Base-by-base conservation (phyloP, 192 early-diverging fungal species). In the Backusella luteola region DNA sequence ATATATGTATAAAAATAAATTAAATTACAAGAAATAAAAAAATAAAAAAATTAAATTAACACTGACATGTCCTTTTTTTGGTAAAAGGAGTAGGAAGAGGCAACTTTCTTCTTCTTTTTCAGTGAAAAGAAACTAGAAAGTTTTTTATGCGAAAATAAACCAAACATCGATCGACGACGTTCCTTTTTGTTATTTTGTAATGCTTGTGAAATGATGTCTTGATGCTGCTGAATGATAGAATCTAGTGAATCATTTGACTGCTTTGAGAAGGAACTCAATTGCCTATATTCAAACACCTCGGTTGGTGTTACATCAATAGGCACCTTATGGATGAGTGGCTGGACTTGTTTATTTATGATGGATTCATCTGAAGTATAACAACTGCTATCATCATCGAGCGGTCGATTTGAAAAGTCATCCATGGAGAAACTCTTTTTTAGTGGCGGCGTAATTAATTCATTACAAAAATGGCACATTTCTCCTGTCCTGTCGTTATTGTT, bases 341-440 rank as follows among this genome's bases (percentile, higher is more conserved):
- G 56, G 15, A 63, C 21, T 29, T 63, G 23, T 14, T 29, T 63
- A 63, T 29, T 26, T 29, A 29, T 63, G 3, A 26, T 63, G 23
- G 56, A 63, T 26, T 26, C 56, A 12, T 63, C 56, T 9, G 26
- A 26, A 8, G 56, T 63, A 63, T 63, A 63, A 3, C 3, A 63
- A 26, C 56, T 63, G 12, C 56, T 63, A 26, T 63, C 56, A 29
- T 63, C 56, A 63, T 63, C 26, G 4, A 63, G 4, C 3, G 9
- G 56, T 63, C 56, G 21, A 63, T 63, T 63, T 63, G 56, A 63
- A 26, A 63, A 63, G 26, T 63, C 56, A 26, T 29, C 56, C 56
- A 63, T 63, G 56, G 56, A 63, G 26, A 63, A 63, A 26, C 56
- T 63, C 26, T 63, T 63, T 63, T 63, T 63, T 23, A 63, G 56